Evolutionary conservation across 768 basidiomycete genomes (phyloP).

Genomic region (Obba rivulosa): DNA sequence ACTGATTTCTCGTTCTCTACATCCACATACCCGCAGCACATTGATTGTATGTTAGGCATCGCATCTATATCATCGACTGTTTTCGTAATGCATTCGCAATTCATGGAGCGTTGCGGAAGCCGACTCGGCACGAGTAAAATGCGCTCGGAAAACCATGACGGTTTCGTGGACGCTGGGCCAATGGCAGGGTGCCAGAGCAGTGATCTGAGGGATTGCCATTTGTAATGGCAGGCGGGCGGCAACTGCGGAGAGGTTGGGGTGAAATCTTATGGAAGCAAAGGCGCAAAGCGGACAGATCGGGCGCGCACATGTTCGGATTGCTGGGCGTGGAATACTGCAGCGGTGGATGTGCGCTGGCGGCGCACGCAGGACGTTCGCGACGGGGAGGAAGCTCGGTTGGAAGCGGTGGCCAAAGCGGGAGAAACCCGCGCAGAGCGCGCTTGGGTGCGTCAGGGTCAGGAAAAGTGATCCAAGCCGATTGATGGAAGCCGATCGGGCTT

Average conservation of each 20-base stretch:
- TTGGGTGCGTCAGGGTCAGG: too few species aligned
- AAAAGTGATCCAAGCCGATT: too few species aligned
- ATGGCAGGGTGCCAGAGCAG: background rate
- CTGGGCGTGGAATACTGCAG: too few species aligned
- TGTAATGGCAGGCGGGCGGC: background rate
- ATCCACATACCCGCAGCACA: conserved; percentile 16
- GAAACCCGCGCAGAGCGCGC: too few species aligned
- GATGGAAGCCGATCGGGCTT: too few species aligned
- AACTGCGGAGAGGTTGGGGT: background rate
- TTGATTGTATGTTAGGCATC: conserved; percentile 24
- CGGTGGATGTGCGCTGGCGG: too few species aligned
- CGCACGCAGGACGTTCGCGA: too few species aligned
- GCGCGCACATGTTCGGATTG: background rate
- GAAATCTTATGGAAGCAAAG: conserved; percentile 10
- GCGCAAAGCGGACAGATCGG: conserved; percentile 11
- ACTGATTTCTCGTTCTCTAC: conserved; percentile 8
- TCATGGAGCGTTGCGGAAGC: conserved; percentile 7
- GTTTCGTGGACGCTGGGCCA: background rate
- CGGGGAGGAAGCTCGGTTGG: too few species aligned
- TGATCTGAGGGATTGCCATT: too few species aligned
- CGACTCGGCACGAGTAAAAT: conserved; percentile 2
- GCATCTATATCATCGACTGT: conserved; percentile 21
- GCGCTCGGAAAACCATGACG: background rate
- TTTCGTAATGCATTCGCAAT: conserved; percentile 13
- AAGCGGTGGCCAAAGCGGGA: too few species aligned